Conservation (phyloP, 257 asterid genomes). For the Solanum chmielewskii region DNA sequence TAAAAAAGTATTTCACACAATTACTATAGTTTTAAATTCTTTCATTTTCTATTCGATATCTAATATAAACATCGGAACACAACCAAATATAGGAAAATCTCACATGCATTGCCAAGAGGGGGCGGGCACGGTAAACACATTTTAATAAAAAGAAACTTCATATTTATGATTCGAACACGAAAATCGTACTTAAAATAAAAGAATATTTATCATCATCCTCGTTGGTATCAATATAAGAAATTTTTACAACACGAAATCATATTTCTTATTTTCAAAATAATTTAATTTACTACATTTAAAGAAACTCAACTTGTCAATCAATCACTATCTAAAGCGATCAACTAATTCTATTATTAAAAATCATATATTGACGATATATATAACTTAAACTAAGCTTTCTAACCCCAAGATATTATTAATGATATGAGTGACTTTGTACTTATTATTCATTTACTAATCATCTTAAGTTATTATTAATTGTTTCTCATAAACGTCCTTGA, state of each 20-base stretch:
- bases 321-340: background rate
- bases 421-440: background rate
- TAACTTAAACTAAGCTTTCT: background rate
- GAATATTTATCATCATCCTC: background rate
- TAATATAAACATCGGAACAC: fast-evolving
- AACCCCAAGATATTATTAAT: background rate
- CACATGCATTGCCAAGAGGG: background rate
- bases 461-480: background rate
- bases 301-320: background rate
- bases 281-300: background rate
- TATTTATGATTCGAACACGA: background rate
- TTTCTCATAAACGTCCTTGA: background rate
- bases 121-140: background rate
- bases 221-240: background rate
- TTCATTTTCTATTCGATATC: background rate
- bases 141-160: background rate
- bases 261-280: background rate
- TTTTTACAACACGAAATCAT: background rate
- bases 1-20: too few species aligned
- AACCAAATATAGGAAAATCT: background rate
- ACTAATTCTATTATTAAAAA: background rate
- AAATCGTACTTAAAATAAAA: background rate
- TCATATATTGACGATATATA: background rate
- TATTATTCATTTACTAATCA: background rate
- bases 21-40: background rate